These are phyloP conservation scores for Spiraea crenata DNA, from an alignment of 331 rosid species.

Conservation along the genomic window DNA sequence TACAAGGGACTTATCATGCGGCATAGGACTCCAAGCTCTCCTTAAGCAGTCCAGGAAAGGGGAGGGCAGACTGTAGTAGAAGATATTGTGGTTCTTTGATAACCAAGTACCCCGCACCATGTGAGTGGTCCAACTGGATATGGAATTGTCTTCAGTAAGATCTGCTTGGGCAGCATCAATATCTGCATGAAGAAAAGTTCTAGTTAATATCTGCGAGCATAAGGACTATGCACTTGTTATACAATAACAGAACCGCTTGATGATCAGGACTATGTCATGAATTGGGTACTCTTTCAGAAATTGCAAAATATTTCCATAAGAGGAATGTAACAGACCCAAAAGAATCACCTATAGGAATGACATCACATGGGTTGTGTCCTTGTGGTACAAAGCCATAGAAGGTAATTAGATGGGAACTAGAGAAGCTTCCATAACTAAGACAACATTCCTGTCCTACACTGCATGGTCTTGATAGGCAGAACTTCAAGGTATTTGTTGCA, in stretches of 20 bases:
- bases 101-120: conserved; percentile 91
- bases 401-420: conserved; percentile 73
- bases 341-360: conserved; percentile 67
- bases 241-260: neutral
- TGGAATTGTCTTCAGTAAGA: conserved; percentile 31
- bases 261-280: neutral
- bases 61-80: conserved; percentile 70
- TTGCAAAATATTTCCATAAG: neutral
- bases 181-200: conserved; percentile 38
- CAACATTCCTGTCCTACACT: conserved; percentile 73
- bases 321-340: conserved; percentile 16
- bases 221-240: conserved; percentile 15
- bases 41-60: conserved; percentile 70
- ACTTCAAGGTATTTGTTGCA: conserved; percentile 68
- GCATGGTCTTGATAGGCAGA: conserved; percentile 82
- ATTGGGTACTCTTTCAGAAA: neutral
- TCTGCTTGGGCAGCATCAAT: conserved; percentile 38
- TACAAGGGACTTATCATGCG: conserved; percentile 49
- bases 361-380: conserved; percentile 74
- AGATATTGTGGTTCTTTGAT: conserved; percentile 50
- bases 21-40: conserved; percentile 41
- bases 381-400: conserved; percentile 84
- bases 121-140: conserved; percentile 45
- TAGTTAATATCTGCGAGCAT: neutral
- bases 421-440: conserved; percentile 74